Evolutionary conservation across 176 grass and related monocot genomes (phyloP).

Genomic region (Otatea glauca): DNA sequence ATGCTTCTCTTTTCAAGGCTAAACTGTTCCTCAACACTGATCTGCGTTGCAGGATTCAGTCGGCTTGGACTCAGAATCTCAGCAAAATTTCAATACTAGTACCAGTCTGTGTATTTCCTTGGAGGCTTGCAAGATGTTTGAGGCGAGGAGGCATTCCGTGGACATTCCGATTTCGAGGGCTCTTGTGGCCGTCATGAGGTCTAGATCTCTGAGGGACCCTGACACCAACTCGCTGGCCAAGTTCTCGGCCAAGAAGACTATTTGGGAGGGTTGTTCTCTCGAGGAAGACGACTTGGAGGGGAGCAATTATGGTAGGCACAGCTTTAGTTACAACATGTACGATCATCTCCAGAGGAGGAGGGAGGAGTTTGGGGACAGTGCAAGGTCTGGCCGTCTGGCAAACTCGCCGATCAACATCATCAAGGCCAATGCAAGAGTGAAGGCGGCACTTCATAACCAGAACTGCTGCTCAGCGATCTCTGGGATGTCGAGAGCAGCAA

Average conservation of each 20-base stretch:
- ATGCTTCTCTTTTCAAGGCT: background rate
- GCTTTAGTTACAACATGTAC: slow-evolving; percentile 61
- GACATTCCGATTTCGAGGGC: slow-evolving; percentile 90
- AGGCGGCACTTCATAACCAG: slow-evolving; percentile 50
- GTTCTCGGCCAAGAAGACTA: slow-evolving; percentile 74
- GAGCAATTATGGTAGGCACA: slow-evolving; percentile 59
- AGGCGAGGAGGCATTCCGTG: slow-evolving; percentile 81
- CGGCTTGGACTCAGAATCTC: background rate
- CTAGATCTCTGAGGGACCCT: slow-evolving; percentile 91
- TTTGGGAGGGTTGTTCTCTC: slow-evolving; percentile 58
- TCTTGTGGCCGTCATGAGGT: slow-evolving; percentile 79
- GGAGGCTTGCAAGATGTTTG: slow-evolving; percentile 56
- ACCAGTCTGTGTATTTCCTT: slow-evolving; percentile 14
- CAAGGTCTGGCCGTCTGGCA: background rate
- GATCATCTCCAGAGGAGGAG: slow-evolving; percentile 62
- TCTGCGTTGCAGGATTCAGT: slow-evolving; percentile 46
- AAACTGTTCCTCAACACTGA: background rate
- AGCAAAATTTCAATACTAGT: background rate
- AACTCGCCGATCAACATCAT: slow-evolving; percentile 53
- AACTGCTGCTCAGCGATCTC: slow-evolving; percentile 40
- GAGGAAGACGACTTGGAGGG: slow-evolving; percentile 49
- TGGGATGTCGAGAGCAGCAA: slow-evolving; percentile 48
- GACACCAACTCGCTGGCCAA: slow-evolving; percentile 93
- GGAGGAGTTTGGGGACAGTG: slow-evolving; percentile 52
- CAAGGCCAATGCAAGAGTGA: slow-evolving; percentile 54